Evolutionary conservation across 331 rosid genomes (phyloP), one percentile per base, ranked within the genome.

Genomic region (Quercus phellos): DNA sequence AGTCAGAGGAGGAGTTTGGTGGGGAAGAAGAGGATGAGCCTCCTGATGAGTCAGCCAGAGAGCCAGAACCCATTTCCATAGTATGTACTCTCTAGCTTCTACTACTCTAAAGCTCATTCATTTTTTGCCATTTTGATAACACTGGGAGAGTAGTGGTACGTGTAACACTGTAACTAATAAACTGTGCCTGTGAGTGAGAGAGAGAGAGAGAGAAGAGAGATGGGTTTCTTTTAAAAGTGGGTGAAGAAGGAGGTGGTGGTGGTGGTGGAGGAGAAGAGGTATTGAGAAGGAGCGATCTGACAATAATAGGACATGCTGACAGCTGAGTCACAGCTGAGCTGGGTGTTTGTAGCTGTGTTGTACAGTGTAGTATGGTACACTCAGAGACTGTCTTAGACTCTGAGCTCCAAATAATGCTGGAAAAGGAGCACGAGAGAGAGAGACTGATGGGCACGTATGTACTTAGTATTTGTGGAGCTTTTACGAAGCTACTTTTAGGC

Each of bases 21-120:
- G 88, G 87, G 46, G 90, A 83, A 8, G 92, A 85, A 26, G 88
- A 76, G 55, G 97, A 78, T 35, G 92, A 84, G 51, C 81, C 79
- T 30, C 84, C 83, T 11, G 70, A 43, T 26, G 91, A 75, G 75
- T 87, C 88, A 17, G 92, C 82, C 77, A 79, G 64, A 72, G 85
- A 76, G 34, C 80, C 77, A 53, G 91, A 86, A 83, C 86, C 87
- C 98, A 91, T 90, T 78, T 58, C 74, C 80, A 67, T 71, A 75
- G 19, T 74, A 46, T 10, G 14, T 12, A 12, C 53, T 46, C 53
- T 46, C 53, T 38, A 38, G 46, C 46, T 38, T 38, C 12, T 38
- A 38, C 46, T 2, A 46, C 51, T 64, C 81, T 80, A 85, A 29
- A 82, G 72, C 81, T 66, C 84, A 70, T 74, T 85, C 87, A 85